Evolutionary conservation across 2,329 filamentous ascomycete species (phyloP).

Genomic region (Diaporthe velutina): DNA sequence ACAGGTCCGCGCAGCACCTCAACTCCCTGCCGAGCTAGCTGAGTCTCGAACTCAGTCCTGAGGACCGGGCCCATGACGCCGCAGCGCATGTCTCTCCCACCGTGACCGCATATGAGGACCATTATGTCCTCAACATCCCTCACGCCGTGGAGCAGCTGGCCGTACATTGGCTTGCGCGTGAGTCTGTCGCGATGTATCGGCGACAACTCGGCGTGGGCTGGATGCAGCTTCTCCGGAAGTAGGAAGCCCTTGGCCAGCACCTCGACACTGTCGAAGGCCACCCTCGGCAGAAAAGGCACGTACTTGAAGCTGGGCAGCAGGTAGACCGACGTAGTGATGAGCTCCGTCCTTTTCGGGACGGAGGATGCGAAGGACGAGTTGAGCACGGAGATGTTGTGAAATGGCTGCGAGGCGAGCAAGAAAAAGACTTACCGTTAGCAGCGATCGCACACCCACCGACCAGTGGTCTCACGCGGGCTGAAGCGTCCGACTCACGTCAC

Average conservation of each 20-base stretch:
- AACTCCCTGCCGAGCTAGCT: conserved; percentile 64
- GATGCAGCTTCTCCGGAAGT: conserved; percentile 72
- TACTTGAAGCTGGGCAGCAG: conserved; percentile 89
- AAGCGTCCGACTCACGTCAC: conserved; percentile 68
- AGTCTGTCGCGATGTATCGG: conserved; percentile 68
- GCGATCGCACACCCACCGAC: conserved; percentile 31
- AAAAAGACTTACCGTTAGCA: conserved; percentile 51
- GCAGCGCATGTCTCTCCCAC: conserved; percentile 84
- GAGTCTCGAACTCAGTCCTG: conserved; percentile 75
- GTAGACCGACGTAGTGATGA: conserved; percentile 75
- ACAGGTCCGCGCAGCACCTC: conserved; percentile 62
- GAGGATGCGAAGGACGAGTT: conserved; percentile 80
- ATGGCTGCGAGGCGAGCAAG: conserved; percentile 71
- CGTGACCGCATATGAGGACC: conserved; percentile 92
- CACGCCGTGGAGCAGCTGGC: conserved; percentile 66
- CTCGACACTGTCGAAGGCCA: conserved; percentile 67
- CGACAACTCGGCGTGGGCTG: conserved; percentile 70
- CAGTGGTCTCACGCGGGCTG: conserved; percentile 2
- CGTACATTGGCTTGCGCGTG: conserved; percentile 65
- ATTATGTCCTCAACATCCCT: conserved; percentile 74
- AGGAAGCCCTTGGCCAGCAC: conserved; percentile 75
- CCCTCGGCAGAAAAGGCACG: conserved; percentile 77
- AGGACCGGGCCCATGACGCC: conserved; percentile 84
- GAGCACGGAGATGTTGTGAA: conserved; percentile 82
- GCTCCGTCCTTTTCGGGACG: conserved; percentile 56